Base-by-base conservation (phyloP, 257 asterid species). In the Salvia hispanica region DNA sequence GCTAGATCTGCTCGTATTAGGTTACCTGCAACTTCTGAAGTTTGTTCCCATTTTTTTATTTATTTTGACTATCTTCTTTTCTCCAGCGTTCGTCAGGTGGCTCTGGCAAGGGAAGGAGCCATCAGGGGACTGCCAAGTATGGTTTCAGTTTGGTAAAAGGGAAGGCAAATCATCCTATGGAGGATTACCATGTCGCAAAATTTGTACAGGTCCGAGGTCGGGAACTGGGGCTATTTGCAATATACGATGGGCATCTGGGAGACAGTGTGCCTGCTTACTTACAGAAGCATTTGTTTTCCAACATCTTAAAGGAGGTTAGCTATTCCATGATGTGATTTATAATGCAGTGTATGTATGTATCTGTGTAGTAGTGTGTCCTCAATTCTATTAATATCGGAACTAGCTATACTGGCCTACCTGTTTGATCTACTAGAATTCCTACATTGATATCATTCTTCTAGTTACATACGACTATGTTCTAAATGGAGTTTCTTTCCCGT, bases 141-240 rank as follows among this genome's bases (percentile, higher is more conserved):
- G 98, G 98, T 63, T 89, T 82, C 80, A 81, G 87, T 63, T 81
- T 92, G 54, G 78, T 83, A 33, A 92, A 92, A 72, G 98, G 97
- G 31, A 89, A 83, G 70, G 98, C 97, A 15, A 89, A 68, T 77
- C 98, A 92, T 78, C 98, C 98, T 4, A 92, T 92, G 98, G 98
- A 92, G 83, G 98, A 92, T 80, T 92, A 72, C 82, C 91, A 92
- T 77, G 98, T 92, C 53, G 94, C 98, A 44, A 92, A 89, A 69
- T 92, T 89, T 66, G 89, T 82, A 33, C 85, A 84, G 76, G 39
- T 69, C 33, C 71, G 81, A 16, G 86, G 87, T 9, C 89, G 66
- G 16, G 96, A 87, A 25, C 31, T 89, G 7, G 98, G 98, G 11
- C 84, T 92, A 28, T 92, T 92, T 70, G 98, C 96, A 56, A 86